Evolutionary conservation across 805 yeast species (phyloP), one percentile per base, ranked within the genome.

Genomic region (Jamesozyma rosinii): DNA sequence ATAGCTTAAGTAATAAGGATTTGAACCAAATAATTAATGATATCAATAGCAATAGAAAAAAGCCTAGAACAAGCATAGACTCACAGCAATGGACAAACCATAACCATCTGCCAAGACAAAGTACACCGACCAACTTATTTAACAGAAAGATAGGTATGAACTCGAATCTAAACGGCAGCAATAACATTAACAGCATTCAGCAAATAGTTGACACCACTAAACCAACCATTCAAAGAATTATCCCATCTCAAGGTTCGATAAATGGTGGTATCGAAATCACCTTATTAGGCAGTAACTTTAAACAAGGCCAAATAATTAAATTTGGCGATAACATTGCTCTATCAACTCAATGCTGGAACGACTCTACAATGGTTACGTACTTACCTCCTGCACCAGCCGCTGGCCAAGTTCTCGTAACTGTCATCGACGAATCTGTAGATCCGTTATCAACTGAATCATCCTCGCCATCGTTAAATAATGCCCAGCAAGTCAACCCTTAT

Each of bases 191-290:
- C 18, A 21, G 15, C 11, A 6, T 5, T 5, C 19, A 22, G 14
- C 4, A 6, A 3, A 22, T n/a, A 3, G n/a, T 5, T 5, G 40
- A 36, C 13, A 4, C 19, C 3, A 33, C 38, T 31, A 24, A 38
- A 26, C 90, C 92, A 1, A 59, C 72, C 0, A 81, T 89, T 43
- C 89, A 86, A 59, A 72, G 95, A 46, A 81, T 90, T 13, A 88
- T 92, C 45, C 98, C 98, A 1, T 81, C 90, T 0, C 92, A 85
- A 61, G 98, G 98, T 1, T 92, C 96, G 5, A 74, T 87, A 13
- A 73, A 95, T 49, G 98, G 98, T 49, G 98, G 97, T 13, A 81
- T 88, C 32, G 98, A 90, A 59, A 85, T 90, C 8, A 90, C 97
- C 0, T 66, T 90, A 39, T 69, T 90, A 36, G 98, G 98, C 1